Percentiles rank a stretch among this genome's conserved stretches.
Evolutionary conservation across 371 early-diverging fungal genomes (phyloP).

Genomic region (Mortierella sp.): DNA sequence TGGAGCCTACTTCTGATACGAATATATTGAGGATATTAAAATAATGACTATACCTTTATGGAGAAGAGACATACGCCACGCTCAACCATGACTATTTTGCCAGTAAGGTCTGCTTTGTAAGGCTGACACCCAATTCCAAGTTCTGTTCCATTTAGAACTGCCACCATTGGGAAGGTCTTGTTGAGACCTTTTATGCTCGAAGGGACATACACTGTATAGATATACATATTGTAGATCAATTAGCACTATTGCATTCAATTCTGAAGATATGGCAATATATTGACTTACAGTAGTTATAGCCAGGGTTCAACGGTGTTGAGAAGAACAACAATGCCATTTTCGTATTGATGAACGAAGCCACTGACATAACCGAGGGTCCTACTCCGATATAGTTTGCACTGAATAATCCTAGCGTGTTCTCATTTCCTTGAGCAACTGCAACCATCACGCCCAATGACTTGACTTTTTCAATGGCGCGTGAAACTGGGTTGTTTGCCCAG

Average conservation of each 20-base stretch:
- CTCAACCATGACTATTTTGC: constrained; percentile 29
- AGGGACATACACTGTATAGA: neutral
- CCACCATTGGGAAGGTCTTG: neutral
- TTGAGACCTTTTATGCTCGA: neutral
- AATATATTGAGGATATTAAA: neutral
- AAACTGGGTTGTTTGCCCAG: constrained; percentile 28
- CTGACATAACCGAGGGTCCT: constrained; percentile 16
- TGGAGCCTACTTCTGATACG: neutral
- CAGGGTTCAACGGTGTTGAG: constrained; percentile 9
- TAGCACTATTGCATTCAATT: neutral
- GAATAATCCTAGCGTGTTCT: constrained; percentile 29
- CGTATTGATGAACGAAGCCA: constrained; percentile 44
- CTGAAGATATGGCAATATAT: too few species aligned
- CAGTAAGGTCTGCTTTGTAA: constrained; percentile 13
- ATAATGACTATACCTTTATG: constrained; percentile 12
- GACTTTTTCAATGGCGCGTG: constrained; percentile 14
- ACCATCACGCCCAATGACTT: constrained; percentile 17
- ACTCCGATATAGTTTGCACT: constrained; percentile 36
- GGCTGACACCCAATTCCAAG: constrained; percentile 28
- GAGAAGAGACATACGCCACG: constrained; percentile 36
- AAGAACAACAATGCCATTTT: constrained; percentile 17
- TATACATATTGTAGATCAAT: neutral
- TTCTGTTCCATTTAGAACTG: constrained; percentile 23
- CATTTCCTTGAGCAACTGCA: constrained; percentile 42
- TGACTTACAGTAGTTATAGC: constrained; percentile 13